Base-by-base conservation (phyloP, 202 grass and related monocot genomes). In the Zizania palustris region DNA sequence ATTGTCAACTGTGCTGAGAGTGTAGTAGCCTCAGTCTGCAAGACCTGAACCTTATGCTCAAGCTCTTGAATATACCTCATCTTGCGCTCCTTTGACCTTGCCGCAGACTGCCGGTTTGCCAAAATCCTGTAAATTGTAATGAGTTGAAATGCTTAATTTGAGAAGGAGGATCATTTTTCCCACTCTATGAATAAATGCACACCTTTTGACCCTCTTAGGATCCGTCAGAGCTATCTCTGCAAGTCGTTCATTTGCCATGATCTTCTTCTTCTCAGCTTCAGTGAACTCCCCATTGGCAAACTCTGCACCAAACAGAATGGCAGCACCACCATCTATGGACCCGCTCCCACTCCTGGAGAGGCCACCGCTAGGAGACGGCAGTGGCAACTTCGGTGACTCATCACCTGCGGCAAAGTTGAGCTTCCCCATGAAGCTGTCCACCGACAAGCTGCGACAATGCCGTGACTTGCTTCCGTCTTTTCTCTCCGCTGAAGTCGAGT, bases 181-280 rank as follows among this genome's bases (percentile, higher is more conserved):
- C 9, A 40, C 7, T 0, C 5, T 4, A 61, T 5, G 40, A 68
- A 57, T 33, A 71, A 83, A n/a, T 65, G 69, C 65, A 49, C 49
- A 98, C 96, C 96, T 98, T 75, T 95, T 98, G 28, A 98, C 91
- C 78, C 92, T 86, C 54, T 95, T 98, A 15, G 96, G 96, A 84
- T 98, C 96, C 0, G 89, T 85, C 53, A 92, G 12, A 63, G 96
- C 96, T 49, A 98, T 98, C 85, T 98, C 96, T 3, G 88, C 71
- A 22, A 98, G 88, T 18, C 93, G 83, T 60, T 98, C 96, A 76
- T 98, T 94, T 3, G 89, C 87, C 85, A 92, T 85, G 84, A 98
- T 98, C 80, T 98, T 98, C 85, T 98, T 98, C 80, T 95, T 90
- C 87, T 98, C 96, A 3, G 81, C 74, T 44, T 83, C 85, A 45